Conservation (phyloP, 441 rosid species). For the Adansonia rubrostipa region DNA sequence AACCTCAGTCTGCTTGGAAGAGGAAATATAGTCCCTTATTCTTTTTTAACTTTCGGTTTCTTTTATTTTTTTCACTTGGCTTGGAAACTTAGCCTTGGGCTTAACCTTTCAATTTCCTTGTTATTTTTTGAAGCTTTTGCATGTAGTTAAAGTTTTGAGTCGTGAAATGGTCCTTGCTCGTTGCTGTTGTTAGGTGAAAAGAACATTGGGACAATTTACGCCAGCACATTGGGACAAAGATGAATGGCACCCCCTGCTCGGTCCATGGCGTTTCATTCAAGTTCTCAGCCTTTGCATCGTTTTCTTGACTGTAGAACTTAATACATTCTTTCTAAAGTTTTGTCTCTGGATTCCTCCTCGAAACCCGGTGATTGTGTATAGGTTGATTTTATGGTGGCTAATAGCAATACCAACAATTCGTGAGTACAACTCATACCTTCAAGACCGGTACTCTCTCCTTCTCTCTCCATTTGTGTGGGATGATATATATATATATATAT, state of each 20-base stretch:
- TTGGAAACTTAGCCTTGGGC: not conserved
- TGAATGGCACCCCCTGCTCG: slow-evolving; percentile 98
- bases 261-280: slow-evolving; percentile 99
- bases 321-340: slow-evolving; percentile 98
- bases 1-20: not conserved
- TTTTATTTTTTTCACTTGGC: not conserved
- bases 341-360: slow-evolving; percentile 98
- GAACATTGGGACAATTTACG: slow-evolving; percentile 94
- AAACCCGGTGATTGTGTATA: slow-evolving; percentile 87
- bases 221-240: slow-evolving; percentile 99
- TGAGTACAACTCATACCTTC: slow-evolving; percentile 96
- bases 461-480: slow-evolving; percentile 13
- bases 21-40: not conserved
- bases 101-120: not conserved
- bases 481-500: too few species aligned
- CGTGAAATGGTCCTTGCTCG: slow-evolving; percentile 1
- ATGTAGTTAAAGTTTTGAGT: not conserved
- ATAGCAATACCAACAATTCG: slow-evolving; percentile 97
- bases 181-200: slow-evolving; percentile 63
- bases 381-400: slow-evolving; percentile 98
- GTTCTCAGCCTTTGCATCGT: slow-evolving; percentile 88
- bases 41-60: not conserved
- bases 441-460: slow-evolving; percentile 66
- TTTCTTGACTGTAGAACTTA: slow-evolving; percentile 92
- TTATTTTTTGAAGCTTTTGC: not conserved